Conservation (phyloP, 768 basidiomycete genomes). For the Agrocybe chaxingu region DNA sequence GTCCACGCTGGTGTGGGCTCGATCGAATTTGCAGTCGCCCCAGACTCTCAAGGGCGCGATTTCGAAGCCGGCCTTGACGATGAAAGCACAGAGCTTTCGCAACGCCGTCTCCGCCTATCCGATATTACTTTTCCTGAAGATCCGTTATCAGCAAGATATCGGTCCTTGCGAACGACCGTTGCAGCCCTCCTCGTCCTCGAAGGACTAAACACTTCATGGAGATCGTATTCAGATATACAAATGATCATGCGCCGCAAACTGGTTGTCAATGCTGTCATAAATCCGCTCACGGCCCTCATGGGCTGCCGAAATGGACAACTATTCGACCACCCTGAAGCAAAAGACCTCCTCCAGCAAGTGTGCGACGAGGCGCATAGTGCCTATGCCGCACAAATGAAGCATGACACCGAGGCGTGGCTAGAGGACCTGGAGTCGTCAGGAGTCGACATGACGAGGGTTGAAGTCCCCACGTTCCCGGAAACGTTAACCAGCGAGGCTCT, state of each 20-base stretch:
- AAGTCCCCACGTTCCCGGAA: constrained; percentile 39
- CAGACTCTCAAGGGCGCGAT: constrained; percentile 59
- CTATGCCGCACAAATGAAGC: constrained; percentile 49
- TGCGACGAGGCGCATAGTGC: constrained; percentile 69
- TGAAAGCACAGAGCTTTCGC: constrained; percentile 24
- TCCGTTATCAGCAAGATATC: constrained; percentile 41
- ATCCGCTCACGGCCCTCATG: constrained; percentile 81
- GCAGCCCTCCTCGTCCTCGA: constrained; percentile 56
- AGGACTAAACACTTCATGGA: constrained; percentile 59
- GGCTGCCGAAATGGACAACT: constrained; percentile 80
- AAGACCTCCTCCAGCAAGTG: constrained; percentile 46
- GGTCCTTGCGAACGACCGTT: constrained; percentile 65
- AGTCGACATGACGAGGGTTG: constrained; percentile 20
- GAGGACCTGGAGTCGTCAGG: constrained; percentile 25
- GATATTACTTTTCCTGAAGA: constrained; percentile 47
- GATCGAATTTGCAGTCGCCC: constrained; percentile 77
- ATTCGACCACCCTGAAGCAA: constrained; percentile 41
- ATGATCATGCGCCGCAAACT: constrained; percentile 74
- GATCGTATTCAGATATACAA: constrained; percentile 63
- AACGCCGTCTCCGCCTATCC: constrained; percentile 45
- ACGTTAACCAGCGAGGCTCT: constrained; percentile 44
- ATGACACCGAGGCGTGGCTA: constrained; percentile 36
- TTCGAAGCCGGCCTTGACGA: constrained; percentile 56
- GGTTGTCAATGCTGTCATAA: constrained; percentile 77
- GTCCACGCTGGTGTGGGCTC: constrained; percentile 70